These are phyloP conservation scores for Colletotrichum lini DNA, from an alignment of 2,329 filamentous ascomycete genomes.

Conservation along the genomic window DNA sequence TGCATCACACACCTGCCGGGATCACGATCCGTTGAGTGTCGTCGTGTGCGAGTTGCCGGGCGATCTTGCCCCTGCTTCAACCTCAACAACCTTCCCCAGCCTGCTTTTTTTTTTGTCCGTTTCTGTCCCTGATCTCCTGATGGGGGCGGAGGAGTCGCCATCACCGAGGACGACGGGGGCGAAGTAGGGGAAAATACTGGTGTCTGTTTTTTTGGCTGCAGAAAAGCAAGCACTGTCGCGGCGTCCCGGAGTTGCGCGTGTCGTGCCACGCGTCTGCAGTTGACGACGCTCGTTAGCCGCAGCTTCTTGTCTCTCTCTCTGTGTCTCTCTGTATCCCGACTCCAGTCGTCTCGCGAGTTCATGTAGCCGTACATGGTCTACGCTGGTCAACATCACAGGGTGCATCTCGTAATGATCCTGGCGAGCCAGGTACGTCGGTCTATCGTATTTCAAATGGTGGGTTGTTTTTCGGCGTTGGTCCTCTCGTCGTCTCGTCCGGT, in stretches of 20 bases:
- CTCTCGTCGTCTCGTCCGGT: slow-evolving; percentile 24
- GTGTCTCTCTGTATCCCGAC: slow-evolving; percentile 14
- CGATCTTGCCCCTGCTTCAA: neutral
- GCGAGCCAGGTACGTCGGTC: neutral
- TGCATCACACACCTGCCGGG: slow-evolving; percentile 15
- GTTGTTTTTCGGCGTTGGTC: neutral
- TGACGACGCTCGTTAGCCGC: slow-evolving; percentile 17
- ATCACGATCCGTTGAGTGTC: slow-evolving; percentile 20
- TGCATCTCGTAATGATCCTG: slow-evolving; percentile 4
- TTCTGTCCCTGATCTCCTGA: slow-evolving; percentile 11
- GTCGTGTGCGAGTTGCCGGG: neutral
- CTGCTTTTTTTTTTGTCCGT: slow-evolving; percentile 12
- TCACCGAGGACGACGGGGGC: neutral
- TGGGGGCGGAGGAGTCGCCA: slow-evolving; percentile 1
- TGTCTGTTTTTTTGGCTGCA: neutral
- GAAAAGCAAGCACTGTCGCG: slow-evolving; percentile 4
- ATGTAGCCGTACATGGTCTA: slow-evolving; percentile 1
- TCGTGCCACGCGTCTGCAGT: slow-evolving; percentile 28
- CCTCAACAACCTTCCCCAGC: slow-evolving; percentile 1
- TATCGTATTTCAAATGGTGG: neutral
- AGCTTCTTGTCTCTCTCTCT: slow-evolving; percentile 13
- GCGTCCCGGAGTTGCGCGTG: slow-evolving; percentile 30
- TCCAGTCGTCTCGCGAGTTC: slow-evolving; percentile 10
- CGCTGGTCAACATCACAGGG: neutral
- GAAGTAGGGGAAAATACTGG: neutral